A percentile compares a stretch with the other conserved stretches of the same genome.
Evolutionary conservation across 768 basidiomycete genomes (phyloP).

Genomic region (Glaciozyma martinii): DNA sequence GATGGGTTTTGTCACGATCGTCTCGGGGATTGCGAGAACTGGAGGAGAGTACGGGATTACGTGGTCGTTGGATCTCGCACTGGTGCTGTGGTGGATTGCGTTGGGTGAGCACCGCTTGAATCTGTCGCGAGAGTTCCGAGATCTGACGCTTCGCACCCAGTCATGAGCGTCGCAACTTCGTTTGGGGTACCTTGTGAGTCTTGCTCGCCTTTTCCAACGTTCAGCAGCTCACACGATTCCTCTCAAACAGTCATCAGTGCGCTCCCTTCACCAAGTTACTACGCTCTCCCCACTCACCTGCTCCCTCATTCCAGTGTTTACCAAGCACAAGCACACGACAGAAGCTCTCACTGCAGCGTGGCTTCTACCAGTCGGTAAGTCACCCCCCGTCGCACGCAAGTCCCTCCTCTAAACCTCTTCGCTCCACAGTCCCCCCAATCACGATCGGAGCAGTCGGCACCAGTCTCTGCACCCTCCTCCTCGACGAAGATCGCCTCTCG

Average conservation of each 20-base stretch:
- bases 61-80: conserved; percentile 17
- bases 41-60: conserved; percentile 28
- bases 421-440: conserved; percentile 28
- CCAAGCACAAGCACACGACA: conserved; percentile 19
- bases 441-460: conserved; percentile 31
- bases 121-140: too few species aligned
- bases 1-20: conserved; percentile 35
- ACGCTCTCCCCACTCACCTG: conserved; percentile 17
- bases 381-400: not conserved
- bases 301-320: conserved; percentile 32
- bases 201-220: not conserved
- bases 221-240: not conserved
- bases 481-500: conserved; percentile 2
- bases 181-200: conserved; percentile 1
- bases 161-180: not conserved
- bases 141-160: not conserved
- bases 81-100: conserved; percentile 33
- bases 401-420: not conserved
- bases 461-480: conserved; percentile 29
- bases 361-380: conserved; percentile 33
- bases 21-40: conserved; percentile 22
- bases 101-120: conserved; percentile 5
- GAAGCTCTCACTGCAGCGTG: conserved; percentile 35
- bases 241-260: not conserved
- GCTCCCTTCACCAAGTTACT: not conserved